phyloP scores from a whole-genome alignment of 495 filamentous ascomycete genomes.

The Ascodesmis nigricans region DNA sequence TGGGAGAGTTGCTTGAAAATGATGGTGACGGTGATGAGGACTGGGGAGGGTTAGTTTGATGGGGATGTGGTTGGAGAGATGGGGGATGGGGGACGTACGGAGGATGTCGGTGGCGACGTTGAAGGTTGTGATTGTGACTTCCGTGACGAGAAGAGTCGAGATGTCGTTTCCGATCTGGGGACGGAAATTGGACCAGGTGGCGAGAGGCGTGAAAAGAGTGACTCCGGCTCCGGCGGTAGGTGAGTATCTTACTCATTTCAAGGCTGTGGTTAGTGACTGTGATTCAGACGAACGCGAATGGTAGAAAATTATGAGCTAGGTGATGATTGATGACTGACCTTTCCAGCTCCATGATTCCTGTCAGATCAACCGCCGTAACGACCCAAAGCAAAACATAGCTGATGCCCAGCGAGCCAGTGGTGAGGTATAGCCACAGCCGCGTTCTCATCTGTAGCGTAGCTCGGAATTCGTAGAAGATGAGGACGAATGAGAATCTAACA shows the following conservation, averaged over 20 bases:
- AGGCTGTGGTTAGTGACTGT: too few species aligned
- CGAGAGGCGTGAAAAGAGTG: slow-evolving; percentile 4
- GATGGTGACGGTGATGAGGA: slow-evolving; percentile 1
- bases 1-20: slow-evolving; percentile 5
- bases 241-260: slow-evolving; percentile 2
- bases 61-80: background rate
- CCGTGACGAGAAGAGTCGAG: background rate
- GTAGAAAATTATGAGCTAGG: too few species aligned
- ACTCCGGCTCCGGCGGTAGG: slow-evolving; percentile 4
- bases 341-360: background rate
- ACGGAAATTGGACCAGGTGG: slow-evolving; percentile 2
- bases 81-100: background rate
- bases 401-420: background rate
- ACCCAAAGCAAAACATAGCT: slow-evolving; percentile 2
- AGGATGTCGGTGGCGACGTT: slow-evolving; percentile 3
- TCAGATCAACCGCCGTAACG: slow-evolving; percentile 1
- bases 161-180: background rate
- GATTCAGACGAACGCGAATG: too few species aligned
- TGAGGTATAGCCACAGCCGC: background rate
- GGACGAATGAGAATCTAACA: background rate
- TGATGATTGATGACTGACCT: too few species aligned
- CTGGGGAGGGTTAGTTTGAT: background rate
- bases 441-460: background rate
- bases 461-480: slow-evolving; percentile 4
- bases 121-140: slow-evolving; percentile 3